Evolutionary conservation across 192 early-diverging fungal genomes (phyloP), one percentile per base, ranked within the genome.

Genomic region (Dispira parvispora): DNA sequence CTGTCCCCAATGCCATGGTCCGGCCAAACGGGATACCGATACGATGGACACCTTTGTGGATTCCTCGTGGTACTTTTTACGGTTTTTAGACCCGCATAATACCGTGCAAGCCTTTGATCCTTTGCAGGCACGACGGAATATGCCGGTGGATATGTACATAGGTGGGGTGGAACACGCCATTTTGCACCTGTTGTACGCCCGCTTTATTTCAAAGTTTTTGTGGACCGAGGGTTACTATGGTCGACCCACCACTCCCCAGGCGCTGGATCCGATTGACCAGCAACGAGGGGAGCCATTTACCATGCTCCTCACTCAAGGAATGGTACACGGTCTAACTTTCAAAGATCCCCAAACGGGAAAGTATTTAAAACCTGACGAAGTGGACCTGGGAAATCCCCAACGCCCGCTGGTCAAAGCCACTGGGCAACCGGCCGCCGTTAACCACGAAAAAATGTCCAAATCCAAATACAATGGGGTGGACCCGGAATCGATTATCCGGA

Each of bases 41-140:
- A 95, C 94, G 3, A 92, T 98, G 83, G 94, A 98, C 66, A 98
- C 94, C 3, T 98, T 98, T 80, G 87, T 98, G 10, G 94, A 98
- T 66, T 94, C 91, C 5, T 88, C 94, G 0, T 98, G 92, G 92
- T 98, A 98, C 65, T 98, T 86, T 78, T 72, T 98, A 67, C 77
- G 94, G 52, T 92, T 79, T 64, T 65, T 82, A 0, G 92, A 95
- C 65, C 76, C 91, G 1, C 68, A 84, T 14, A 94, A 92, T 71
- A 54, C 46, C 13, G 14, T n/a, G 0, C 43, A 49, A 28, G 80
- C 79, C 13, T 89, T 86, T 62, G 70, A 73, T 46, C 46, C 71
- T 0, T 69, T 62, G 1, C 72, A 72, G 20, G 82, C 77, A 0
- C 80, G 81, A 9, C 62, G 73, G 0, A 68, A 70, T 9, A 72